Percentiles rank a stretch among this genome's conserved stretches.
These are phyloP conservation scores for Oryza australiensis DNA, from an alignment of 176 grass and related monocot genomes.

Conservation along the genomic window DNA sequence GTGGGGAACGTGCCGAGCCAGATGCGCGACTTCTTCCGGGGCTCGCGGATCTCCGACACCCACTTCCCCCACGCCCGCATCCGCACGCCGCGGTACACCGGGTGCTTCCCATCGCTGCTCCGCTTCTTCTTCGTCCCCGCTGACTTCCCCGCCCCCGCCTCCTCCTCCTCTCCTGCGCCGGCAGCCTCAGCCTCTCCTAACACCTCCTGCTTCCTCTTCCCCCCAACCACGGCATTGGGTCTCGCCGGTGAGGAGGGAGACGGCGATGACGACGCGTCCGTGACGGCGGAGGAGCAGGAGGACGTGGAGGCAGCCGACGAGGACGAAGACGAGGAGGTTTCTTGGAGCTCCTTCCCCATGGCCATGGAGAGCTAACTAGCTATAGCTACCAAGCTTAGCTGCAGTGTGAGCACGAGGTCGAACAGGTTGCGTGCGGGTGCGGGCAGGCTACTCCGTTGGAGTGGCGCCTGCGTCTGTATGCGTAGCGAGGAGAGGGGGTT, in stretches of 20 bases:
- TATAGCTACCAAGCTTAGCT: too few species aligned
- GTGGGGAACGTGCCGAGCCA: constrained; percentile 93
- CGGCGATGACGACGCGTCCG: constrained; percentile 45
- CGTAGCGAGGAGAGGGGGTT: constrained; percentile 33
- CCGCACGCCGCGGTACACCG: constrained; percentile 79
- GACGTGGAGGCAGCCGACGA: constrained; percentile 34
- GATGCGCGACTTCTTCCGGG: constrained; percentile 93
- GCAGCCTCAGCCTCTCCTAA: not conserved
- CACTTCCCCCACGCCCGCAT: constrained; percentile 99
- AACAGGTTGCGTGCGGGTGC: not conserved
- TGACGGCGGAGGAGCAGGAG: constrained; percentile 55
- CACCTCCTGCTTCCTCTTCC: constrained; percentile 11
- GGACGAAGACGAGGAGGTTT: constrained; percentile 41
- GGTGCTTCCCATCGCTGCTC: constrained; percentile 84
- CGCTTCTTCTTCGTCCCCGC: constrained; percentile 44
- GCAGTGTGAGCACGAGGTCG: constrained; percentile 12
- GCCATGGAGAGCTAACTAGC: constrained; percentile 26
- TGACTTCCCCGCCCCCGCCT: not conserved
- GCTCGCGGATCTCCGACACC: constrained; percentile 99
- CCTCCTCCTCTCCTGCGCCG: not conserved
- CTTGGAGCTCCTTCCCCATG: constrained; percentile 42
- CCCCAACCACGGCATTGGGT: constrained; percentile 34
- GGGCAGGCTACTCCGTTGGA: constrained; percentile 11
- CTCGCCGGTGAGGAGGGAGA: constrained; percentile 13
- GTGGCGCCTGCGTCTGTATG: constrained; percentile 45